Base-by-base conservation (phyloP, 2,329 filamentous ascomycete species). In the Aschersonia sp. region DNA sequence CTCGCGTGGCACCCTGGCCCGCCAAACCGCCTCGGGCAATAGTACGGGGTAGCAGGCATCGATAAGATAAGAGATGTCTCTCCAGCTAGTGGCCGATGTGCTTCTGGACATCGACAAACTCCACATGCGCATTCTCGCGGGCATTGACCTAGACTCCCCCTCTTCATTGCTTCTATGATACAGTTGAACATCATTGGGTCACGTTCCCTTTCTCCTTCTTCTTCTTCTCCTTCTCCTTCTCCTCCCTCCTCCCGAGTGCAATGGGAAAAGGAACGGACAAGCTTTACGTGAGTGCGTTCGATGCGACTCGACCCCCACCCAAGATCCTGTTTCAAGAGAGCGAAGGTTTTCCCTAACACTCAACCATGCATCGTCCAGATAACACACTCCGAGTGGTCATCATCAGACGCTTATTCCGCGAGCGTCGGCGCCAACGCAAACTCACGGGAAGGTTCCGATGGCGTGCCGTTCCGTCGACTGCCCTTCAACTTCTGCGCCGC, bases 401-500 rank as follows among this genome's bases (percentile, higher is more conserved):
- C 88, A 5, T 80, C 83, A 44, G 89, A 95, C 65, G 81, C 87
- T 50, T 95, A 86, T 66, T 84, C 85, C 32, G 87, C 88, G 55
- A 89, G 81, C 61, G 82, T 76, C 31, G 84, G 84, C 56, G 74
- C 82, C 48, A 80, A 79, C 56, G 77, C 83, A 48, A 63, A 75
- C 61, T 65, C 73, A 64, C 63, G 73, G 44, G 66, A 66, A 29
- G 76, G 78, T 53, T 55, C 55, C 44, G 47, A 50, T 31, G 56
- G 51, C 46, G 74, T 78, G 45, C 76, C 77, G 39, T 97, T 97
- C 71, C 87, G 84, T 59, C 84, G 87, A 43, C 77, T 98, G 1
- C 92, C 94, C 32, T 98, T 94, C 77, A 97, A 95, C 73, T 97
- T 92, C 69, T 98, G 92, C 76, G 87, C 92, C 52, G 82, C 94